A percentile compares a stretch with the other conserved stretches of the same genome.
Conservation (phyloP, 148 eudicot genomes). For the Bassia scoparia region DNA sequence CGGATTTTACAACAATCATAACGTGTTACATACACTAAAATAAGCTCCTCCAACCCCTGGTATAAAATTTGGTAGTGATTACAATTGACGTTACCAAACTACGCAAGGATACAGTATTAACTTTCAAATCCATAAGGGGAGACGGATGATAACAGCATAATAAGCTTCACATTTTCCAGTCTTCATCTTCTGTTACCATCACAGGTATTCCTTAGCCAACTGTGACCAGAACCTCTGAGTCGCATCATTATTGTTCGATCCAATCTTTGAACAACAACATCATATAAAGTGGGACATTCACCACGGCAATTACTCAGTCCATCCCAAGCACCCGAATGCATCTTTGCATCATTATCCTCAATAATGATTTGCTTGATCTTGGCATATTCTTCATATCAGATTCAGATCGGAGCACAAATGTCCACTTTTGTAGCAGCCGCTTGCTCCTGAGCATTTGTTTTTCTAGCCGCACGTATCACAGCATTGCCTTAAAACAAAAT, state of each 20-base stretch:
- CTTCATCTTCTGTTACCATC: not conserved
- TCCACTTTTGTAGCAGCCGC: slow-evolving; percentile 43
- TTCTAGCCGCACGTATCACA: slow-evolving; percentile 64
- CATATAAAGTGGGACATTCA: slow-evolving; percentile 78
- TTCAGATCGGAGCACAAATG: slow-evolving; percentile 23
- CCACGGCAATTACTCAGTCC: slow-evolving; percentile 54
- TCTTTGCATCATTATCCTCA: slow-evolving; percentile 42
- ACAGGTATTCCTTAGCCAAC: not conserved
- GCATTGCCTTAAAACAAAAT: slow-evolving; percentile 50
- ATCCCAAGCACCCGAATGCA: slow-evolving; percentile 44
- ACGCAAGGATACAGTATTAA: no score
- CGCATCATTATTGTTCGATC: slow-evolving; percentile 33
- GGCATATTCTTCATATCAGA: slow-evolving; percentile 19
- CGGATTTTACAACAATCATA: no score
- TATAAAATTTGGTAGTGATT: no score
- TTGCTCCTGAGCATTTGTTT: slow-evolving; percentile 47
- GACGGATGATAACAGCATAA: not conserved
- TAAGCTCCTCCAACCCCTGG: no score
- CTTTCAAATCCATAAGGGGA: no score
- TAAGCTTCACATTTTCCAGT: not conserved
- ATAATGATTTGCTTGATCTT: slow-evolving; percentile 44
- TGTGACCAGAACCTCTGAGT: not conserved
- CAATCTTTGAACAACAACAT: slow-evolving; percentile 84
- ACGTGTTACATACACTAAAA: no score
- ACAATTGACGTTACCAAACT: no score